These are phyloP conservation scores for Obelidium mucronatum DNA, from an alignment of 192 early-diverging fungal genomes.

Conservation along the genomic window DNA sequence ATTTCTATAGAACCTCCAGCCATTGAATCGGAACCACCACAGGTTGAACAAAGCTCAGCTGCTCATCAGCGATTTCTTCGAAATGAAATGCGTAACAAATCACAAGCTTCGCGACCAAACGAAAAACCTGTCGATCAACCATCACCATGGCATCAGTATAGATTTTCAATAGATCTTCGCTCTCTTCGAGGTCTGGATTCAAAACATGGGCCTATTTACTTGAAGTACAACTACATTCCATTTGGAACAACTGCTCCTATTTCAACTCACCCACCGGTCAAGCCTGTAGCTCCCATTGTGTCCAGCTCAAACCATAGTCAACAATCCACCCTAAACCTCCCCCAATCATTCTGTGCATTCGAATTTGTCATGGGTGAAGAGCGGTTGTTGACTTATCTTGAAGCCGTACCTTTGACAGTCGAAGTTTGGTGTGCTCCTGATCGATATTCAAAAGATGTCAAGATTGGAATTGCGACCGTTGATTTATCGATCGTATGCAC, in stretches of 20 bases:
- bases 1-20: neutral
- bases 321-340: slow-evolving; percentile 43
- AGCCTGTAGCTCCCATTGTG: neutral
- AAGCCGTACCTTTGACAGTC: slow-evolving; percentile 56
- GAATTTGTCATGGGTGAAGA: slow-evolving; percentile 61
- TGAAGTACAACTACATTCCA: slow-evolving; percentile 55
- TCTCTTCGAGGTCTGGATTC: slow-evolving; percentile 31
- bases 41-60: slow-evolving; percentile 3
- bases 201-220: slow-evolving; percentile 35
- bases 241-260: slow-evolving; percentile 57
- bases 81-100: neutral
- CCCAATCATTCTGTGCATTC: slow-evolving; percentile 57
- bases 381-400: slow-evolving; percentile 50
- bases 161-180: slow-evolving; percentile 62
- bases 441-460: slow-evolving; percentile 36
- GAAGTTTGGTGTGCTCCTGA: slow-evolving; percentile 51
- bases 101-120: neutral
- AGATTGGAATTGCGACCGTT: slow-evolving; percentile 46
- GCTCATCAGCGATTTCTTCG: neutral
- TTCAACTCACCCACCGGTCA: slow-evolving; percentile 50
- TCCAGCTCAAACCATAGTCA: neutral
- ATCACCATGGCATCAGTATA: slow-evolving; percentile 58
- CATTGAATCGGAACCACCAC: neutral
- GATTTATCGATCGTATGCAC: slow-evolving; percentile 39
- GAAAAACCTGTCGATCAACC: neutral